These are phyloP conservation scores for Drechslerella dactyloides DNA, from an alignment of 2,329 filamentous ascomycete genomes.

Conservation along the genomic window DNA sequence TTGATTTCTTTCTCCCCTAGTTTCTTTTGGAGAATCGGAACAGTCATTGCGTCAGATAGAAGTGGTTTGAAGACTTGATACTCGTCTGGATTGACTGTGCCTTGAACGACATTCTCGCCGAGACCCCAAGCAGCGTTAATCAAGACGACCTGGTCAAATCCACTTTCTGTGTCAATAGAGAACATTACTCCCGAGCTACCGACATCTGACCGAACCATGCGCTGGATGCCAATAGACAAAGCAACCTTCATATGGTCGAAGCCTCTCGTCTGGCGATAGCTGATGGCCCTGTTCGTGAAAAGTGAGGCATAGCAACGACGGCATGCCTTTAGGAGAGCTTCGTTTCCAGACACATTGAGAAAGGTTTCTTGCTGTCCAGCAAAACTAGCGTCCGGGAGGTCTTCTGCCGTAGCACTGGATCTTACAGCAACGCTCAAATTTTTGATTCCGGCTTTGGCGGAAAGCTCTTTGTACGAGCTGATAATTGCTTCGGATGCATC, in stretches of 20 bases:
- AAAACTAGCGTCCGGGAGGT: slow-evolving; percentile 59
- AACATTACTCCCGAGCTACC: slow-evolving; percentile 59
- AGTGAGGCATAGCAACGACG: slow-evolving; percentile 59
- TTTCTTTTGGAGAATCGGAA: slow-evolving; percentile 58
- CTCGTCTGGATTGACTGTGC: slow-evolving; percentile 58
- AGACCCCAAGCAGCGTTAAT: slow-evolving; percentile 59
- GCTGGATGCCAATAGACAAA: slow-evolving; percentile 56
- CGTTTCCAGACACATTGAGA: slow-evolving; percentile 57
- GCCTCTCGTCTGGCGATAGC: slow-evolving; percentile 53
- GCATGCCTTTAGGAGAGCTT: slow-evolving; percentile 57
- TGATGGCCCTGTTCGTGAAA: slow-evolving; percentile 59
- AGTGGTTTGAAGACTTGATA: slow-evolving; percentile 59
- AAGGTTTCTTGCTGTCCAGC: slow-evolving; percentile 59
- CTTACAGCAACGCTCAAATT: slow-evolving; percentile 58
- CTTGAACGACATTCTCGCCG: slow-evolving; percentile 59
- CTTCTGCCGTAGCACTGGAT: slow-evolving; percentile 59
- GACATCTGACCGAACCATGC: slow-evolving; percentile 56
- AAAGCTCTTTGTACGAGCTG: slow-evolving; percentile 56
- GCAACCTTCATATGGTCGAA: slow-evolving; percentile 56
- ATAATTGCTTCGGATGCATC: slow-evolving; percentile 56
- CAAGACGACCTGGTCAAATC: slow-evolving; percentile 59
- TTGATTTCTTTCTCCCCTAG: slow-evolving; percentile 57
- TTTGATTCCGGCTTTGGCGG: slow-evolving; percentile 46
- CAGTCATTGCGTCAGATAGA: slow-evolving; percentile 52
- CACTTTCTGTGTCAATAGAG: slow-evolving; percentile 59